Evolutionary conservation across 495 filamentous ascomycete genomes (phyloP), one percentile per base, ranked within the genome.

Genomic region (Aspergillus panamensis): DNA sequence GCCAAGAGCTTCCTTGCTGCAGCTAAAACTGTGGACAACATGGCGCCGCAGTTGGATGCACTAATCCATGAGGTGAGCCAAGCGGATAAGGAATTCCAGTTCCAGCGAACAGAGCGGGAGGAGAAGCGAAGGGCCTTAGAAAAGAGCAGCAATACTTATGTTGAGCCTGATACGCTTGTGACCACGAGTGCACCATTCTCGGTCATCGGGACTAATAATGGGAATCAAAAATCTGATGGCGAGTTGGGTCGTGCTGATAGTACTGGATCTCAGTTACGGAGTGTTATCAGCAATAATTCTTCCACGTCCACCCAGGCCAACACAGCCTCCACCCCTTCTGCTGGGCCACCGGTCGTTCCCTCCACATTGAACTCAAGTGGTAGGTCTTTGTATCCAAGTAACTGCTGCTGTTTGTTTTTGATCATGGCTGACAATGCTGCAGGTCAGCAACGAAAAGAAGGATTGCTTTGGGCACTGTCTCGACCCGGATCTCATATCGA

Each of bases 401-500:
- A 40, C 37, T 12, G 37, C 9, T 8, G 10, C 8, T 1, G 16
- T 16, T 53, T 25, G 14, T 10, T n/a, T 8, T 45, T 21, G 37
- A 45, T 17, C 42, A 20, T 21, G 16, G 61, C 70, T 58, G 79
- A 80, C 53, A 68, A 67, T 53, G 66, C 69, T 53, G 72, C 50
- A 62, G 80, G 76, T 50, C 77, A 84, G 55, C 81, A 87, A 59
- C 78, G 84, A 43, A 99, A 97, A 70, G 94, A 99, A 73, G 94
- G 94, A 16, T 75, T 99, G 12, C 76, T 99, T 12, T 97, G 95
- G 94, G 91, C 94, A 37, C 75, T 97, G 16, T 97, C 91, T 60
- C 84, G 90, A 61, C 95, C 94, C 7, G 94, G 92, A 4, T 94
- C 91, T 43, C 94, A 97, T 72, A 91, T 90, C 13, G 94, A 99